Base-by-base conservation (phyloP, 2,329 filamentous ascomycete species). In the Penicillium sp. region DNA sequence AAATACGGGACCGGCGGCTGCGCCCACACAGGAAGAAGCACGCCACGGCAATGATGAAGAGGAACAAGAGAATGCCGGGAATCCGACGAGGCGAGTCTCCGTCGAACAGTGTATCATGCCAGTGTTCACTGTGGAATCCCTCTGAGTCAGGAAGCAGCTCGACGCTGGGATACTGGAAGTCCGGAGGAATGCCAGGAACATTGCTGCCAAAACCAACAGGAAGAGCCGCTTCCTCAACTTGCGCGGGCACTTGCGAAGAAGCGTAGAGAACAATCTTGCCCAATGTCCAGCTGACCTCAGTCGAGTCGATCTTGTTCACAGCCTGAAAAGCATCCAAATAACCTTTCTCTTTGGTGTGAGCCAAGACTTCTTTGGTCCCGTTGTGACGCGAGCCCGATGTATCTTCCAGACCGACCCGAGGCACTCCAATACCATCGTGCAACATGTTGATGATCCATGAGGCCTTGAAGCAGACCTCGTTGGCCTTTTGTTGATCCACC, bases 391-490 rank as follows among this genome's bases (percentile, higher is more conserved):
- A 79, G 7, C 74, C 72, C 10, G 77, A 73, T 0, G 83, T 81
- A 19, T 86, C 80, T 66, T 96, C 94, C 14, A 96, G 77, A 0
- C 91, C 92, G 6, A 95, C 82, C 52, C 93, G 85, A 5, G 96
- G 96, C 53, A 99, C 87, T 0, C 95, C 96, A 64, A 99, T 97
- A 2, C 95, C 95, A 62, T 97, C 91, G 70, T 99, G 94, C 4
- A 99, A 82, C 70, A 99, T 89, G 68, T 96, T 99, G 72, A 99
- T 96, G 46, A 99, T 81, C 95, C 96, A 99, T 5, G 92, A 95
- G 0, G 95, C 93, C 75, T 99, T 99, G 83, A 99, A 99, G 74
- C 95, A 99, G 1, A 96, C 90, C 71, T 96, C 88, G 64, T 89
- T 85, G 5, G 93, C 93, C 51, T 88, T 90, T 68, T 89, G 86